Conservation (phyloP, 495 filamentous ascomycete species). For the Apiosordaria backusii region DNA sequence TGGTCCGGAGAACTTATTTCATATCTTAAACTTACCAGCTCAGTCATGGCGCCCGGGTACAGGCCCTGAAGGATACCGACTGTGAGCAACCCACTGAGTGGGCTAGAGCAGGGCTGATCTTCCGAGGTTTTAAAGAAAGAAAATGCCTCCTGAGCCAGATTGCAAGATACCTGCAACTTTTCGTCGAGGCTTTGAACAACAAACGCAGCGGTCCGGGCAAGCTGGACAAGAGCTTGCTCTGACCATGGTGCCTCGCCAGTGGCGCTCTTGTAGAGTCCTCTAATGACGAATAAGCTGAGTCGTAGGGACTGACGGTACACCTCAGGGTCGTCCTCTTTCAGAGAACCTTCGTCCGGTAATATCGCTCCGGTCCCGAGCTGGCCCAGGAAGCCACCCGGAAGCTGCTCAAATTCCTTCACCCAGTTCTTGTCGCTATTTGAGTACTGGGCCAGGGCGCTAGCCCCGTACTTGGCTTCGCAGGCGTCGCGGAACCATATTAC, state of each 20-base stretch:
- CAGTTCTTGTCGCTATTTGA: slow-evolving; percentile 21
- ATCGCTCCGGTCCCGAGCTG: slow-evolving; percentile 7
- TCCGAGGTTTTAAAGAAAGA: slow-evolving; percentile 26
- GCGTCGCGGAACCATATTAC: slow-evolving; percentile 33
- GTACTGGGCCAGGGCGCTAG: slow-evolving; percentile 10
- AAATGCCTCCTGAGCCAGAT: slow-evolving; percentile 33
- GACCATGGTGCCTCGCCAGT: slow-evolving; percentile 19
- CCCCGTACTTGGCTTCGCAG: slow-evolving; percentile 22
- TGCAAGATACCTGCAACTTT: slow-evolving; percentile 26
- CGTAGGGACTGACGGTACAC: slow-evolving; percentile 28
- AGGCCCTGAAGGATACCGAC: slow-evolving; percentile 46
- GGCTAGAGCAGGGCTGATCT: neutral
- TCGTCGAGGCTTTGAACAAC: slow-evolving; percentile 29
- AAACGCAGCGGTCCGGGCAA: slow-evolving; percentile 30
- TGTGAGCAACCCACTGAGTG: slow-evolving; percentile 26
- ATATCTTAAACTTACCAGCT: slow-evolving; percentile 31
- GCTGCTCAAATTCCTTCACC: slow-evolving; percentile 21
- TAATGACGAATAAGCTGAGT: slow-evolving; percentile 25
- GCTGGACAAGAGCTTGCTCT: slow-evolving; percentile 25
- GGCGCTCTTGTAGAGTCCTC: slow-evolving; percentile 24
- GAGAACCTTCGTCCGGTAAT: neutral
- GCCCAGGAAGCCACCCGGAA: slow-evolving; percentile 24
- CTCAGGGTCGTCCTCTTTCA: slow-evolving; percentile 19
- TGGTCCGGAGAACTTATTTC: neutral
- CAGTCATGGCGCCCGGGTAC: slow-evolving; percentile 35